Conservation (phyloP, 108 stramenopile species). For the Pseudonitzschia multiseries region DNA sequence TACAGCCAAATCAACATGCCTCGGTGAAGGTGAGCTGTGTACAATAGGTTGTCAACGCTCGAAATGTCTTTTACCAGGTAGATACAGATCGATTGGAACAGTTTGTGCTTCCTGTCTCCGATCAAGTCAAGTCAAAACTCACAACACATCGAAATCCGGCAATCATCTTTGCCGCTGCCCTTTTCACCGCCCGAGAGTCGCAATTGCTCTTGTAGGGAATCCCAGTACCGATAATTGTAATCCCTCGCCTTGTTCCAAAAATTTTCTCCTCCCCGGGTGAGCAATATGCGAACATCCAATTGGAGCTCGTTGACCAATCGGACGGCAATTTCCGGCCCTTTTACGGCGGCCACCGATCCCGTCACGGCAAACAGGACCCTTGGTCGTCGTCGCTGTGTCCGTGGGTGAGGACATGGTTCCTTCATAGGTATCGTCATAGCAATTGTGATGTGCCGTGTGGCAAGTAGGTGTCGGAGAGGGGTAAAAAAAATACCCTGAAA, state of each 20-base stretch:
- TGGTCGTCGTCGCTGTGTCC: constrained; percentile 3
- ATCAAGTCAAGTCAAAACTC: constrained; percentile 3
- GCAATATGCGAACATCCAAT: constrained; percentile 56
- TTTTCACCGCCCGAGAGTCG: background rate
- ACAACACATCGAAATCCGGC: constrained; percentile 23
- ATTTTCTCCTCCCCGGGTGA: constrained; percentile 64
- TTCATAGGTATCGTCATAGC: background rate
- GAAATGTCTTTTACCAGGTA: background rate
- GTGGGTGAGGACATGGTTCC: background rate
- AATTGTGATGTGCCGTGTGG: too few species aligned
- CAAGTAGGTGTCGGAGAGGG: too few species aligned
- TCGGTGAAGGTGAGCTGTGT: background rate
- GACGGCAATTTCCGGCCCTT: constrained; percentile 82
- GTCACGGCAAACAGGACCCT: constrained; percentile 73
- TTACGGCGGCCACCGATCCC: constrained; percentile 89
- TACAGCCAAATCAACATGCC: background rate
- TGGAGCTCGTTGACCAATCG: constrained; percentile 40
- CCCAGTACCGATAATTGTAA: constrained; percentile 65
- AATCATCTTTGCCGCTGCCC: background rate
- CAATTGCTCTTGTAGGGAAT: constrained; percentile 32
- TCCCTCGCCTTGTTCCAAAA: constrained; percentile 72
- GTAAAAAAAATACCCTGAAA: too few species aligned
- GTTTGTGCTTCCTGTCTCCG: too few species aligned
- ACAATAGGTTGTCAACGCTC: too few species aligned
- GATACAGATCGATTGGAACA: background rate